Percentiles rank a stretch among this genome's conserved stretches.
Conservation (phyloP, 192 early-diverging fungal species). For the Anaeromyces robustus region DNA sequence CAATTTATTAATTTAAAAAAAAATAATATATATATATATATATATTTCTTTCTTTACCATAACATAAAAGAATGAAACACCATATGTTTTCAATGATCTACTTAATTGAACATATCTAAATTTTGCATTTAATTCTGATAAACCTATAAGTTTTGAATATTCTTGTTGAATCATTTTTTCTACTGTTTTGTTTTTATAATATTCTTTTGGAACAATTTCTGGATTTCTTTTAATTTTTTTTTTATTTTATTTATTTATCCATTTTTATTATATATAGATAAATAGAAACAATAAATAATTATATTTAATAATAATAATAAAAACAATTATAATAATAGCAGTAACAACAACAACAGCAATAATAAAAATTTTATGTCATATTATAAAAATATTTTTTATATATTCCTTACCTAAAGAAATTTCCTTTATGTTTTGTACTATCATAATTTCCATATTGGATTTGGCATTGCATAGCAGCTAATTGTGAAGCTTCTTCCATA, state of each 20-base stretch:
- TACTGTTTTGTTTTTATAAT: conserved; percentile 24
- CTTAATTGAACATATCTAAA: conserved; percentile 40
- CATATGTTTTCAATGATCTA: conserved; percentile 39
- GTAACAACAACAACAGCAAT: too few relatives aligned
- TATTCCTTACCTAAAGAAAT: conserved; percentile 29
- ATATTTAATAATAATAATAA: too few relatives aligned
- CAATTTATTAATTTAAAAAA: not conserved
- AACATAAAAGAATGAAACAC: conserved; percentile 38
- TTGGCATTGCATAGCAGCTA: conserved; percentile 34
- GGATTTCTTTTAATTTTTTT: not conserved
- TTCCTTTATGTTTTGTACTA: conserved; percentile 31
- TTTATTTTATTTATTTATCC: not conserved
- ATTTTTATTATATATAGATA: too few relatives aligned
- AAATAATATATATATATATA: not conserved
- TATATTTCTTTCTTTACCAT: conserved; percentile 11
- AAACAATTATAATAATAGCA: too few relatives aligned
- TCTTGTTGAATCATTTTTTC: conserved; percentile 31
- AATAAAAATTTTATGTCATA: too few relatives aligned
- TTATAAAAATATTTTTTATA: too few relatives aligned
- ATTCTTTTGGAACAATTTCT: conserved; percentile 34
- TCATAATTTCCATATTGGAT: conserved; percentile 39
- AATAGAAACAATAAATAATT: too few relatives aligned
- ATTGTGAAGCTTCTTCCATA: conserved; percentile 32
- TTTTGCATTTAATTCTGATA: conserved; percentile 38
- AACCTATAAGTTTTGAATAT: conserved; percentile 31